Percentiles rank a stretch among this genome's conserved stretches.
Evolutionary conservation across 768 basidiomycete genomes (phyloP).

Genomic region (Suillus fuscotomentosus): DNA sequence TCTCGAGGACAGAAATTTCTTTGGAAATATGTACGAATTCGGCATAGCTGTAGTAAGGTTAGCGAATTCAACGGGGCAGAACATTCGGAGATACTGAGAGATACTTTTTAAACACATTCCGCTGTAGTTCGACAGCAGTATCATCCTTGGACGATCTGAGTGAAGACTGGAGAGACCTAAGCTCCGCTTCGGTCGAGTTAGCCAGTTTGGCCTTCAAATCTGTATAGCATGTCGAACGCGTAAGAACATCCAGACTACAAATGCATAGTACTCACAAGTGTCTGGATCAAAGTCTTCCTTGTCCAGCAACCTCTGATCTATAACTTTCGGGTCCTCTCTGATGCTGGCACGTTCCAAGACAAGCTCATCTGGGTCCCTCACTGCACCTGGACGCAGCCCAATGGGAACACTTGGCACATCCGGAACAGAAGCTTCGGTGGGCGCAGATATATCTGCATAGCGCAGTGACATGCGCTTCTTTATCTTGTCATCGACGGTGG

Average conservation of each 20-base stretch:
- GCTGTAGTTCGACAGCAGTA: constrained; percentile 79
- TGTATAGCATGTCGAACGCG: constrained; percentile 23
- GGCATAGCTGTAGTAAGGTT: constrained; percentile 67
- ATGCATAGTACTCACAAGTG: constrained; percentile 59
- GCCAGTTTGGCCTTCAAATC: constrained; percentile 83
- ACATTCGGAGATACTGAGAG: constrained; percentile 34
- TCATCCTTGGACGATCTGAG: constrained; percentile 68
- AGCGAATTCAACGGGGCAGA: not conserved
- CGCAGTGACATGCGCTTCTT: constrained; percentile 96
- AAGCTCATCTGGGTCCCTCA: constrained; percentile 47
- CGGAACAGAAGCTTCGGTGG: constrained; percentile 55
- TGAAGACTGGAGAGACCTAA: constrained; percentile 74
- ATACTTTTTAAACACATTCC: constrained; percentile 93
- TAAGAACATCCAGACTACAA: constrained; percentile 2
- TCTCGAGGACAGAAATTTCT: constrained; percentile 94
- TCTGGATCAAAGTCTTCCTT: constrained; percentile 86
- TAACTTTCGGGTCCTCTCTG: constrained; percentile 57
- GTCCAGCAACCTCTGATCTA: constrained; percentile 63
- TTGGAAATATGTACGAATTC: constrained; percentile 97
- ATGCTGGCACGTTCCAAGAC: constrained; percentile 36
- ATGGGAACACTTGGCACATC: constrained; percentile 57
- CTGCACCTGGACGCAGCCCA: constrained; percentile 35
- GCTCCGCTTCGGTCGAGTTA: constrained; percentile 85
- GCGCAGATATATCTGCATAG: constrained; percentile 84
- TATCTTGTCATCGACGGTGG: constrained; percentile 79